Percentiles rank a stretch among this genome's conserved stretches.
These are phyloP conservation scores for Moesziomyces globuligerus DNA, from an alignment of 1,284 basidiomycete species.

Conservation along the genomic window DNA sequence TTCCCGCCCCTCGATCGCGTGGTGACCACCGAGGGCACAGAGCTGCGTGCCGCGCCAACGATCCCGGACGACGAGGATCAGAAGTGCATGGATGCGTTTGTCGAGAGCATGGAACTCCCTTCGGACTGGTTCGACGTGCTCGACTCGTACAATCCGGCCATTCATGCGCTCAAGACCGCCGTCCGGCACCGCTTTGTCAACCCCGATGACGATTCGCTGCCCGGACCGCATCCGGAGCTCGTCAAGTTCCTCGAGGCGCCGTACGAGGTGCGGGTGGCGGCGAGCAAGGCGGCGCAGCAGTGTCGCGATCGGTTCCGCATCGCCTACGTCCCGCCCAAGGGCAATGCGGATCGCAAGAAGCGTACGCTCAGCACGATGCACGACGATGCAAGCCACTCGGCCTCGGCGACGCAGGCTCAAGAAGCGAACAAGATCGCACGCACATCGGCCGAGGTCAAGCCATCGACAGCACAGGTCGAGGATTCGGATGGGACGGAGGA, in stretches of 20 bases:
- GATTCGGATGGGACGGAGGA: slow-evolving; percentile 44
- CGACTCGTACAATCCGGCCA: slow-evolving; percentile 84
- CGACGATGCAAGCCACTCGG: slow-evolving; percentile 8
- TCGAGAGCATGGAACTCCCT: slow-evolving; percentile 86
- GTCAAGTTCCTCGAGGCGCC: slow-evolving; percentile 85
- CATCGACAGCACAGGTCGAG: slow-evolving; percentile 7
- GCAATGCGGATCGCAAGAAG: slow-evolving; percentile 39
- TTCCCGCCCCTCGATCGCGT: slow-evolving; percentile 84
- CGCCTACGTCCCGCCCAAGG: slow-evolving; percentile 37
- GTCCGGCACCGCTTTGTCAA: slow-evolving; percentile 85
- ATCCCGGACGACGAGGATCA: slow-evolving; percentile 83
- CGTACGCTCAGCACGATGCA: slow-evolving; percentile 29
- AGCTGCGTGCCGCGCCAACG: slow-evolving; percentile 79
- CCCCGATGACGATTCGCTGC: slow-evolving; percentile 77
- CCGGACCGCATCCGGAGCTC: slow-evolving; percentile 84
- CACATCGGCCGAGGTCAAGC: neutral
- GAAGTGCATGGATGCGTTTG: slow-evolving; percentile 83
- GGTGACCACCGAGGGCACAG: slow-evolving; percentile 79
- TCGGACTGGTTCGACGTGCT: slow-evolving; percentile 79
- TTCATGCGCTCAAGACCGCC: slow-evolving; percentile 91
- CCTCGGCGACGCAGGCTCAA: neutral
- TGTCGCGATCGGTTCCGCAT: slow-evolving; percentile 41
- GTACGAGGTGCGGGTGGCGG: slow-evolving; percentile 71
- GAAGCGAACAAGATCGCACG: slow-evolving; percentile 5
- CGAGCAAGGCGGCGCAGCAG: slow-evolving; percentile 22